Base-by-base conservation (phyloP, 2,329 filamentous ascomycete genomes). In the Calonectria pseudoturangicola region DNA sequence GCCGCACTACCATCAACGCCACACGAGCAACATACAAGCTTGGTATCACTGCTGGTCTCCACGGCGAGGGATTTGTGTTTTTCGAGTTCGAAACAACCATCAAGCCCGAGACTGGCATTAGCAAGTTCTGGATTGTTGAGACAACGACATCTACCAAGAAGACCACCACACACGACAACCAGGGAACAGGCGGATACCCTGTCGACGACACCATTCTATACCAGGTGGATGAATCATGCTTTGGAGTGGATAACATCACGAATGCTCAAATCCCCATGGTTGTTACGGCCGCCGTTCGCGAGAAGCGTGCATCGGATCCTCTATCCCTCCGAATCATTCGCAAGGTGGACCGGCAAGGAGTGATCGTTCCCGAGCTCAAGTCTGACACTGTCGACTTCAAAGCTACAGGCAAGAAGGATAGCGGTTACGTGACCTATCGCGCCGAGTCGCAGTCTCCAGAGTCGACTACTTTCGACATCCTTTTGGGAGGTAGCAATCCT, bases 361-460 rank as follows among this genome's bases (percentile, higher is more conserved):
- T 70, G 2, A 1, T 7, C 0, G 75, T 76, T 15, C 75, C 75
- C 2, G 27, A 25, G 10, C 21, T 76, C 6, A 27, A 62, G 62
- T 70, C 27, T 0, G 65, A 72, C 4, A 7, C 45, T 7, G 3
- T 33, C 8, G 27, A 43, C 9, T 76, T 76, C 70, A 74, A 73
- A 65, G 68, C 73, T 12, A 76, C 74, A 5, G 75, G 75, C 3
- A 75, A 76, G 41, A 75, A 72, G 21, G 7, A n/a, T 0, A 66
- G 56, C 3, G 74, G 73, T 2, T 76, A 25, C 3, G 65, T 70
- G 15, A 18, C 36, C 4, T 76, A 71, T 41, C 68, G 72, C n/a
- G 75, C 63, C 0, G 25, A 68, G 47, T 54, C 71, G 0, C 41
- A 16, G 21, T 39, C 25, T 1, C 27, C 25, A 0, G 36, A 47